A percentile compares a stretch with the other conserved stretches of the same genome.
These are phyloP conservation scores for Blastobotrys robertii DNA, from an alignment of 805 yeast species.

Conservation along the genomic window DNA sequence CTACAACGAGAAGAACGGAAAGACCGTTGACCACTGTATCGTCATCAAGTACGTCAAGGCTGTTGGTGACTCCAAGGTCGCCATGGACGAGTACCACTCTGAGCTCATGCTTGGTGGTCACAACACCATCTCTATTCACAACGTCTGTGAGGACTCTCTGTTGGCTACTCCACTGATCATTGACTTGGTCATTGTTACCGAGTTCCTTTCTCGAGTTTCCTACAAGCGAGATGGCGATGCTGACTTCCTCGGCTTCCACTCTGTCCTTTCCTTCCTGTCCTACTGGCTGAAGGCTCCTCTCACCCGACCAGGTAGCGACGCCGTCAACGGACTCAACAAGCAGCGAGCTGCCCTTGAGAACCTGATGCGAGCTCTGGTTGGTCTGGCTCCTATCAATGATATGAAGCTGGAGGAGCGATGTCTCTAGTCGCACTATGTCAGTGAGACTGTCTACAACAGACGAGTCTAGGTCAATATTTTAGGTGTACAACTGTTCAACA, in stretches of 20 bases:
- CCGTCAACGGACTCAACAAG: conserved; percentile 89
- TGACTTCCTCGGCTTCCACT: conserved; percentile 58
- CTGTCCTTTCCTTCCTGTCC: conserved; percentile 76
- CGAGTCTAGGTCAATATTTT: not conserved
- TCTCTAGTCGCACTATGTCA: no score
- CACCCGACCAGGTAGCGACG: conserved; percentile 80
- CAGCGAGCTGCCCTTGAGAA: conserved; percentile 91
- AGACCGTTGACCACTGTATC: conserved; percentile 82
- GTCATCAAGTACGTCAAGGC: conserved; percentile 92
- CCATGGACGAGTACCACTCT: conserved; percentile 96
- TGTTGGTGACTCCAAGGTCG: conserved; percentile 93
- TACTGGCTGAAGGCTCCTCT: conserved; percentile 97
- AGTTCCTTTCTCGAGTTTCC: conserved; percentile 76
- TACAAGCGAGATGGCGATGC: conserved; percentile 47
- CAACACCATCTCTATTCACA: conserved; percentile 86
- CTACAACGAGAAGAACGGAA: conserved; percentile 71
- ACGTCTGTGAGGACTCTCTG: conserved; percentile 92
- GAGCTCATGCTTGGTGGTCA: conserved; percentile 98
- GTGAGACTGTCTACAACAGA: not conserved
- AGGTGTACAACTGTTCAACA: no score
- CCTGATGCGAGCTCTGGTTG: conserved; percentile 79
- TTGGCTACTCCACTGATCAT: conserved; percentile 91
- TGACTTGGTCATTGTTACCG: conserved; percentile 83
- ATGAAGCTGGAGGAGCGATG: conserved; percentile 91
- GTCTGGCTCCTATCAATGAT: conserved; percentile 83